Base-by-base conservation (phyloP, 192 early-diverging fungal genomes). In the Podila minutissima region DNA sequence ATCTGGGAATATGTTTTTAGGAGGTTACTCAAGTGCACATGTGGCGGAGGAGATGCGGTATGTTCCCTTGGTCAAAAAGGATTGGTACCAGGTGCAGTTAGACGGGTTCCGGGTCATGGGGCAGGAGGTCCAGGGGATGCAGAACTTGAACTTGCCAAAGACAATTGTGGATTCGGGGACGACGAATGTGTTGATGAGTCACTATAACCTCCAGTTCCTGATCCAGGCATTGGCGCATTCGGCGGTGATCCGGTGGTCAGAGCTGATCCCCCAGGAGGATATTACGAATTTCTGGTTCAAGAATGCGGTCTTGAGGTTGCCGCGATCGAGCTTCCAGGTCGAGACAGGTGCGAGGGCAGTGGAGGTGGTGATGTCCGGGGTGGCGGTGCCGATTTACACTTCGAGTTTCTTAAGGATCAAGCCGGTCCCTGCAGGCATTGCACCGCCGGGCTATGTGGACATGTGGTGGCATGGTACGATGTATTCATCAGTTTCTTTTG, bases 101-200 rank as follows among this genome's bases (percentile, higher is more conserved):
- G 77, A 81, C 28, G 77, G 77, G 46, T 81, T 81, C 71, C 66
- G 66, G n/a, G 71, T 81, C 13, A 81, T 73, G 77, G 77, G 77
- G 0, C 51, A 61, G 15, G 35, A 37, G 11, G 62, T 81, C 17
- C 26, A 53, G 8, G 76, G 76, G 10, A 81, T 81, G 71, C 59
- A 68, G 53, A 81, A 81, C n/a, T 58, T 81, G 51, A 81, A 81
- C 51, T 13, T 72, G 24, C 77, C 77, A 20, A 81, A 81, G 57
- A 55, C 77, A 3, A 81, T 81, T 32, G 71, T 81, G 4, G 77
- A 81, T 26, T 72, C 70, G 41, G 77, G 77, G 5, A 81, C 77
- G 49, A 81, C 77, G 58, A 81, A 81, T 48, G 69, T 81, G 35
- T 41, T 81, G 55, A 81, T 81, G 77, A 73, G 71, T 24, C 71